Evolutionary conservation across 202 grass and related monocot genomes (phyloP).

Genomic region (Bolboschoenoplectus hybrid): DNA sequence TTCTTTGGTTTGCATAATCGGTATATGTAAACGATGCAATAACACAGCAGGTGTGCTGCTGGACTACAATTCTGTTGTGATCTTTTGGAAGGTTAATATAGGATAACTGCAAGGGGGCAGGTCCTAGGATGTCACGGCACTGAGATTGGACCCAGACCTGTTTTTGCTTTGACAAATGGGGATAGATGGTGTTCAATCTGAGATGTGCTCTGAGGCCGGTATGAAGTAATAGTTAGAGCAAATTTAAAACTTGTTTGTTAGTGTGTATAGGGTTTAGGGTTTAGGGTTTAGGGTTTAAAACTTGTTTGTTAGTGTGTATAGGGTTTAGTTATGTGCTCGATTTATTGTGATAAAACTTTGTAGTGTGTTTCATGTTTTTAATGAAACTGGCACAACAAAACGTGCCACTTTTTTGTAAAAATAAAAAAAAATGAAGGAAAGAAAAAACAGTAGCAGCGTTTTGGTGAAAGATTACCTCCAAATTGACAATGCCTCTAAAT

Average conservation of each 20-base stretch:
- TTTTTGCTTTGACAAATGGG: neutral
- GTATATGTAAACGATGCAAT: neutral
- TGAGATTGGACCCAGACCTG: neutral
- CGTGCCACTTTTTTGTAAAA: neutral
- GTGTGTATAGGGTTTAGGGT: neutral
- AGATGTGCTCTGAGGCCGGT: neutral
- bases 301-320: neutral
- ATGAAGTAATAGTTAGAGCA: neutral
- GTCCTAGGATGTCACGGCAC: neutral
- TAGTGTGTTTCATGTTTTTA: neutral
- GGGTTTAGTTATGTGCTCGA: neutral
- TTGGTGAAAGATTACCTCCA: constrained; percentile 67
- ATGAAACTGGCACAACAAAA: neutral
- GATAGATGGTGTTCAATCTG: neutral
- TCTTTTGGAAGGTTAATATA: neutral
- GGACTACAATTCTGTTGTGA: neutral
- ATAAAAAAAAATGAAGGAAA: neutral
- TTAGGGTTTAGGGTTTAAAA: no score
- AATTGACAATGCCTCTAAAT: constrained; percentile 89
- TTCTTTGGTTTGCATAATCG: neutral
- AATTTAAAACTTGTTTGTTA: neutral
- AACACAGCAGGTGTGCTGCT: neutral
- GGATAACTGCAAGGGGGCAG: neutral
- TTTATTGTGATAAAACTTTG: neutral
- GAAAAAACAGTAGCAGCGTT: neutral